Conservation (phyloP, 306 rosid genomes). For the Cicer pinnatifidum region DNA sequence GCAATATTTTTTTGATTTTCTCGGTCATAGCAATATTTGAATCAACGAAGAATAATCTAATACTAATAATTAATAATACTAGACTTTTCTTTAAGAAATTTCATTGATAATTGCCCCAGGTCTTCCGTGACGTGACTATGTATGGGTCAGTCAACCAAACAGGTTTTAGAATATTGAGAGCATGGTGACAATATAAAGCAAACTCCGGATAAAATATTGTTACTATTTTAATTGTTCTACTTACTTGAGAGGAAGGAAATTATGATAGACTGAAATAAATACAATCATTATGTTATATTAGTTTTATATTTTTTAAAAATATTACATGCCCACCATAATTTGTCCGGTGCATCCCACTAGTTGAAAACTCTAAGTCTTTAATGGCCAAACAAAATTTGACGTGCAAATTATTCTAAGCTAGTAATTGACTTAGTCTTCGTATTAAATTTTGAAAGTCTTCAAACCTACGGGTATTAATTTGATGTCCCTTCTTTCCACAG, state of each 20-base stretch:
- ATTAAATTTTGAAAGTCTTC: slow-evolving; percentile 19
- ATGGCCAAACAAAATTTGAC: background rate
- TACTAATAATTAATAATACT: background rate
- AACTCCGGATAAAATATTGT: no score
- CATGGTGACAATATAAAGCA: background rate
- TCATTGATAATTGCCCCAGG: slow-evolving; percentile 15
- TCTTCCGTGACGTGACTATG: background rate
- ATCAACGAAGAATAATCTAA: background rate
- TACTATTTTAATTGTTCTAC: no score
- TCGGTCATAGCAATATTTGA: background rate
- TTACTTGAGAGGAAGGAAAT: no score
- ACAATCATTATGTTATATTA: no score
- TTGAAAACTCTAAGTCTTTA: no score
- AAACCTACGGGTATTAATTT: background rate
- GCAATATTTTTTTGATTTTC: background rate
- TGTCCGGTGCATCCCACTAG: no score
- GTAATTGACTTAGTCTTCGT: slow-evolving; percentile 13
- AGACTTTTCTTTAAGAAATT: slow-evolving; percentile 19
- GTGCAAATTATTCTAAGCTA: background rate
- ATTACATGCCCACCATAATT: no score
- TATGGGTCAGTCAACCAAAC: slow-evolving; percentile 4
- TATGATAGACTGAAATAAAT: no score
- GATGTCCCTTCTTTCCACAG: background rate
- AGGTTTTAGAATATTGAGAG: background rate
- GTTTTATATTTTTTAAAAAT: no score